Conservation (phyloP, 225 moss, liverwort and hornwort genomes). For the Marchantia polymorpha region DNA sequence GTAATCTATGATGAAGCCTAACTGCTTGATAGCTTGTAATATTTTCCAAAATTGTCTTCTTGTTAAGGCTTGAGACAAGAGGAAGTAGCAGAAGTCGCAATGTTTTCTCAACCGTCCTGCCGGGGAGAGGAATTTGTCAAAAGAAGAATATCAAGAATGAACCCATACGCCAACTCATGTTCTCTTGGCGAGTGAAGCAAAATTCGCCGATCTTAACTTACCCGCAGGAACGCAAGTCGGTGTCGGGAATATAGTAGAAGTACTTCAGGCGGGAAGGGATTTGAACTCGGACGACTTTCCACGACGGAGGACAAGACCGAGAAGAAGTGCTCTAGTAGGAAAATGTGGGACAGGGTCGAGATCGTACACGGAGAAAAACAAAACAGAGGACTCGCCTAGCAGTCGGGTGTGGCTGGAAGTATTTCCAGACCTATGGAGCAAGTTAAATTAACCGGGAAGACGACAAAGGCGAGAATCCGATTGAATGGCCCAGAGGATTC, state of each 20-base stretch:
- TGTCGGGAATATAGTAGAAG: background rate
- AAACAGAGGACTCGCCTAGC: background rate
- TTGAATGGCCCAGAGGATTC: slow-evolving; percentile 4
- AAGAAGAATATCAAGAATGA: no score
- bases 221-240: background rate
- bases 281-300: no score
- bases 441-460: background rate
- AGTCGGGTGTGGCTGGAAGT: background rate
- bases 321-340: background rate
- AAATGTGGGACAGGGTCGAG: background rate
- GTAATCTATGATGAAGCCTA: background rate
- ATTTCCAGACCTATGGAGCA: background rate
- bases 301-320: no score
- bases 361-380: background rate
- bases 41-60: background rate
- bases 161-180: background rate
- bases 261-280: no score
- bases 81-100: background rate
- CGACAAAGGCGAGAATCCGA: background rate
- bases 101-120: background rate
- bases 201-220: background rate
- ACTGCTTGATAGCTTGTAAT: background rate
- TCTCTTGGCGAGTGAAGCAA: background rate
- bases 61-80: background rate
- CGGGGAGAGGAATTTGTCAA: no score